Base-by-base conservation (phyloP, 139 green algal genomes). In the Micromonas pusilla region DNA sequence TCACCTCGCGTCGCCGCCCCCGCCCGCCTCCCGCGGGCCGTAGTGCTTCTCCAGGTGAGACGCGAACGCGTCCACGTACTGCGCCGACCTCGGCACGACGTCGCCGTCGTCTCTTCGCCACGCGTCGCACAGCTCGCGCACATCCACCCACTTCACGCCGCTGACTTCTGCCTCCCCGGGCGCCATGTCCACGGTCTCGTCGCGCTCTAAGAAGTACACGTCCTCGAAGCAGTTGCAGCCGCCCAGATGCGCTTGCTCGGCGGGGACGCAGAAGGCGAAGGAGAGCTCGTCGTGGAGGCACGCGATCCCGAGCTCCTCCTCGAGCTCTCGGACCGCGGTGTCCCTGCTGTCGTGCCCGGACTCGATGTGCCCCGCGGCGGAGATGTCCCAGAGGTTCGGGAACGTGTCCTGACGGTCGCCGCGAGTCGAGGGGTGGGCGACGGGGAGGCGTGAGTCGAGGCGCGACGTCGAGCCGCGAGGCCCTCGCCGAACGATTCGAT, bases 161-260 rank as follows among this genome's bases (percentile, higher is more conserved):
- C 26, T 72, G 28, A 72, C 65, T 16, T 72, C 65, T 13, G 65
- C 65, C 26, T 38, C 26, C 23, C 65, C 65, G 28, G 38, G 3
- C 28, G 65, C 65, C n/a, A 72, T 45, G 19, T 60, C 68, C 4
- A 33, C 37, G 68, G 23, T 28, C 2, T 63, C 68, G 30, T 75
- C 68, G 34, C 68, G 28, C 20, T 16, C 19, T 23, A 75, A 20
- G 23, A 75, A 60, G 68, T 75, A 75, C 2, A 75, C 37, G 68
- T 75, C 68, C 30, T 75, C 68, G 68, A 62, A 75, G 37, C 37
- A 60, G 37, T 75, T 75, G 38, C 68, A 75, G 0, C 68, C 68
- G 9, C 2, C 63, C 21, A 70, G 28, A 25, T 39, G 20, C 28
- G 31, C 63, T 34, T 70, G 28, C 31, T 34, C 31, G n/a, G 63